Base-by-base conservation (phyloP, 2,329 filamentous ascomycete species). In the Cryphonectria radicalis region DNA sequence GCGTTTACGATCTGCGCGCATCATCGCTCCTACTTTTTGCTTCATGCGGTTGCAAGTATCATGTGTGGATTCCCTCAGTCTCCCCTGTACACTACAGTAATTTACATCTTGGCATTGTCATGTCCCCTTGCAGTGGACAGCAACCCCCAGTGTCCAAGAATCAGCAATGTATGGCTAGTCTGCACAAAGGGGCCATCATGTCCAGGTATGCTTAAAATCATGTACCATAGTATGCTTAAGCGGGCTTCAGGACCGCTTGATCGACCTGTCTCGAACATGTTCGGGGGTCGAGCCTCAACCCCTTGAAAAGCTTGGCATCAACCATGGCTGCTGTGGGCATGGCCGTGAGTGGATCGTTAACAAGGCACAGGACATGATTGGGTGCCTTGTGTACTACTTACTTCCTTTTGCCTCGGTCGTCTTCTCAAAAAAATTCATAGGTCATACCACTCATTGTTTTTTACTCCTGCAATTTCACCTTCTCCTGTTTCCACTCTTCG, bases 201-300 rank as follows among this genome's bases (percentile, higher is more conserved):
- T 59, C 25, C 55, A 8, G 28, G 13, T 57, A 57, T 57, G 53
- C 53, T 57, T 32, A 28, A 28, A 32, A 32, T 57, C 11, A 57
- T 57, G 53, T 5, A 50, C 43, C 43, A 22, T 22, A 22, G 43
- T 50, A 50, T 28, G 7, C 13, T 28, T 57, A 57, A 35, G 55
- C 55, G 55, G 55, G 55, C 55, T 59, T 59, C 55, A 59, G 55
- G 5, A 17, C 8, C 13, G 55, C 55, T 59, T 59, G 55, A 59
- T 59, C 55, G 25, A 17, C 55, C 55, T 28, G 13, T 59, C 55
- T 59, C 55, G 55, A 32, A 32, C 53, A 57, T 28, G n/a, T 28
- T 57, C 53, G 55, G 55, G 55, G 55, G 28, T 59, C 28, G 17
- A 28, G 55, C 28, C 25, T 4, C 11, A n/a, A n/a, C 55, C 55